Base-by-base conservation (phyloP, 2,329 filamentous ascomycete species). In the Nemania serpens region DNA sequence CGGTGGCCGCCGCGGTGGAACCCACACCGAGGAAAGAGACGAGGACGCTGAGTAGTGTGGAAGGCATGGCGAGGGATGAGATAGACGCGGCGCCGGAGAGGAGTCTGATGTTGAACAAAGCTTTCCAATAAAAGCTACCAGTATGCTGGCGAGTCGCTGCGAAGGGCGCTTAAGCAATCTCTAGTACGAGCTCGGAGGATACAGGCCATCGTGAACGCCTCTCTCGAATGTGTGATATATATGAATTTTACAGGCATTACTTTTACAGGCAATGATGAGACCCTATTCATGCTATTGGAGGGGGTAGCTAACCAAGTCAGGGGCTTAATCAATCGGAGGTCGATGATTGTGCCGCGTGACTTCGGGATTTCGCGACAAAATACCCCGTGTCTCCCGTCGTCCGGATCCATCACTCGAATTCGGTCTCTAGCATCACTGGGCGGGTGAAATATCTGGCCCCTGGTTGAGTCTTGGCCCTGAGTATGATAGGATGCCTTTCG, bases 1-100 rank as follows among this genome's bases (percentile, higher is more conserved):
- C 75, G 0, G 79, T 84, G 11, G 68, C 65, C 42, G 71, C 67
- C 15, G 65, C 63, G 45, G 71, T 62, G 25, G 56, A 33, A 43
- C 37, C 33, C 54, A 20, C 46, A 9, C 61, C 59, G 12, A 67
- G 59, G 18, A 64, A 13, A 9, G 58, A 57, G 11, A 68, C 15
- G 0, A 66, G 37, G 45, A 49, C 7, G 5, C 18, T n/a, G 12
- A 45, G 33, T 33, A 55, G 46, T 29, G 29, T 20, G n/a, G 29
- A 54, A 18, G 42, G 43, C 49, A 37, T 36, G 4, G 6, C 45
- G 18, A 17, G 17, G 17, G 15, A n/a, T 48, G 13, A n/a, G 45
- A 15, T 29, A 3, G 11, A 6, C 1, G 9, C n/a, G 22, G 20
- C 25, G 4, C 20, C 6, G 1, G 36, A 1, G 15, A 1, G 15